These are phyloP conservation scores for Acanthamoeba culbertsoni DNA, from an alignment of 208 protist species.

Conservation along the genomic window DNA sequence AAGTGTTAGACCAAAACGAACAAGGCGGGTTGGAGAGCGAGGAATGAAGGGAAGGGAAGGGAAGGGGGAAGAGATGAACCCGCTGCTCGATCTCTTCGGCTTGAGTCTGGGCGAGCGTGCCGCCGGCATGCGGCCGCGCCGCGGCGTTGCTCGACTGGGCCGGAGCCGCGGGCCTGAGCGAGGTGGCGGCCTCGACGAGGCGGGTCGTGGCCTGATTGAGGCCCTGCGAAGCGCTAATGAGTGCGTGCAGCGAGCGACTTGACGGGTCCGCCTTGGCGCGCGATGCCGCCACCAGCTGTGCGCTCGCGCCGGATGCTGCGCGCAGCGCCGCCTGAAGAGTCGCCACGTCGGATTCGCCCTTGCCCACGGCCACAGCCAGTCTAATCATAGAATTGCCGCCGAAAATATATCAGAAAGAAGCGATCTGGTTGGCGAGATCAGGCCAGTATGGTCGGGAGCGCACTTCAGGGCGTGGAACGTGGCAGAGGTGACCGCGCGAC, in stretches of 20 bases:
- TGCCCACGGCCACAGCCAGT: not conserved
- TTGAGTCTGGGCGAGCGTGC: not conserved
- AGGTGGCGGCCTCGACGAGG: not conserved
- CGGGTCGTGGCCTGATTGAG: not conserved
- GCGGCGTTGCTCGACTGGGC: not conserved
- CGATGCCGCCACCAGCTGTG: conserved; percentile 6
- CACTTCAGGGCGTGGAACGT: not conserved
- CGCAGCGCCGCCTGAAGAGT: not conserved
- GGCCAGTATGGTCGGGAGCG: too few species aligned
- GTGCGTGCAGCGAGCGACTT: not conserved
- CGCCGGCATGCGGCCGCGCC: too few species aligned
- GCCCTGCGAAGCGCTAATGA: not conserved
- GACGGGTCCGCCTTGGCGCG: not conserved
- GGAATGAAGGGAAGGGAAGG: too few species aligned
- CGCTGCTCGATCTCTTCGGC: conserved; percentile 30
- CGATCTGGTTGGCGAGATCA: too few species aligned
- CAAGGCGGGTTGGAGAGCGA: too few species aligned
- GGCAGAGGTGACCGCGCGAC: conserved; percentile 20
- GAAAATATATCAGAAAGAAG: too few species aligned
- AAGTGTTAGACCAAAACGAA: too few species aligned
- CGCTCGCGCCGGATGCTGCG: not conserved
- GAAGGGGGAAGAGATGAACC: not conserved
- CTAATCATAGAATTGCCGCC: too few species aligned
- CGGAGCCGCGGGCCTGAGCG: not conserved
- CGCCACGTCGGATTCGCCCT: not conserved